These are phyloP conservation scores for Phytophthora hybrid DNA, from an alignment of 352 stramenopile genomes.

Conservation along the genomic window DNA sequence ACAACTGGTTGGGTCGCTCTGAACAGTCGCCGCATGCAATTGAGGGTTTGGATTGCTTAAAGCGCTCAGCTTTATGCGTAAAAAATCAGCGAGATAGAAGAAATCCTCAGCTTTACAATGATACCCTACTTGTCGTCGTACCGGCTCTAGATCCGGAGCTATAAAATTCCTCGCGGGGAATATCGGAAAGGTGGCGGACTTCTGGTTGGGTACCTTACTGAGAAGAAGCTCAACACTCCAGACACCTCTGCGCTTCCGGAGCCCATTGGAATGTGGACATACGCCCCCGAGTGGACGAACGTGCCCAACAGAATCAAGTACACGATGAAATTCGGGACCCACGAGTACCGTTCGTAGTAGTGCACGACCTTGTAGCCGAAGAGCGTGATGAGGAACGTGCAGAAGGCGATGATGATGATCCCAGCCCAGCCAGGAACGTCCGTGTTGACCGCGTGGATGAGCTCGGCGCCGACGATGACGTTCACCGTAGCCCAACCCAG, in stretches of 20 bases:
- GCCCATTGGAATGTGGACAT: conserved; percentile 53
- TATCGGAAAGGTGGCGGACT: too few species aligned
- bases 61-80: too few species aligned
- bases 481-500: conserved; percentile 55
- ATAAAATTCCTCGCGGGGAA: too few species aligned
- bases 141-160: too few species aligned
- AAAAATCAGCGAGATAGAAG: too few species aligned
- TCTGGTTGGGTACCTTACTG: too few species aligned
- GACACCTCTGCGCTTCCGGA: conserved; percentile 43
- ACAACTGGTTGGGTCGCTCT: too few species aligned
- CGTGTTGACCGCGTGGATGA: conserved; percentile 48
- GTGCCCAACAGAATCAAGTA: conserved; percentile 49
- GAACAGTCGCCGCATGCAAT: too few species aligned
- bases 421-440: conserved; percentile 48
- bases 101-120: too few species aligned
- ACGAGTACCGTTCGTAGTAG: conserved; percentile 57
- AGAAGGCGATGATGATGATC: conserved; percentile 55
- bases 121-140: too few species aligned
- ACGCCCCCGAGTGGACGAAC: conserved; percentile 48
- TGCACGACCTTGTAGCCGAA: conserved; percentile 60
- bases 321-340: conserved; percentile 54
- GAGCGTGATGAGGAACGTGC: conserved; percentile 52
- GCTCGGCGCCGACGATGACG: conserved; percentile 50
- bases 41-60: too few species aligned
- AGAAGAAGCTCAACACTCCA: conserved; percentile 48